Base-by-base conservation (phyloP, 2,329 filamentous ascomycete genomes). In the Simplicillium sp. region DNA sequence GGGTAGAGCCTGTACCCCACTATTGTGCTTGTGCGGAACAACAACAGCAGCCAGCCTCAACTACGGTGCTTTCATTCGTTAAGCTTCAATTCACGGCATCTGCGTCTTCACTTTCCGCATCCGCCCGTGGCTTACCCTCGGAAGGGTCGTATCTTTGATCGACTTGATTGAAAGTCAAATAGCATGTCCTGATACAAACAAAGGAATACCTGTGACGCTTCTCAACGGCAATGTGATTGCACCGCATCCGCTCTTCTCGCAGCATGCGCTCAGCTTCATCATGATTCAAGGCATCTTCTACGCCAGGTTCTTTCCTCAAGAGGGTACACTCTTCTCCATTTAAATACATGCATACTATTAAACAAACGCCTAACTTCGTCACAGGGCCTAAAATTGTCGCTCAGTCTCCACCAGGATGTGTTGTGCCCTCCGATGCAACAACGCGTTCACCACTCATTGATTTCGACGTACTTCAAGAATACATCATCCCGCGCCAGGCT, bases 401-500 rank as follows among this genome's bases (percentile, higher is more conserved):
- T 15, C 76, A 80, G 53, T 78, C 72, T 25, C 77, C 75, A 1
- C 71, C 74, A 17, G 77, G 77, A 44, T 80, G 75, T 58, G 77
- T 81, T 48, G 76, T 78, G 55, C 42, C 62, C 48, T 44, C 56
- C 44, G 51, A 64, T 48, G 49, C 50, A 54, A 49, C 59, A 51
- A 41, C 50, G 43, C 64, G 58, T 40, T 38, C 70, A 11, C 81
- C 82, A 3, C 77, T 95, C 47, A 77, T 96, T 55, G 80, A 88
- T 62, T 97, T 95, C 64, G 78, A 85, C 48, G 81, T 87, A 39
- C 76, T 97, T 50, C 85, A 87, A 13, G 83, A 90, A 58, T 96
- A 94, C 67, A 83, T 98, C 55, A 95, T 98, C 54, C 92, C 92
- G 14, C 84, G 87, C 40, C 87, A 95, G 62, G 85, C 90, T 54